Evolutionary conservation across 176 grass and related monocot genomes (phyloP).

Genomic region (Oryza punctata): DNA sequence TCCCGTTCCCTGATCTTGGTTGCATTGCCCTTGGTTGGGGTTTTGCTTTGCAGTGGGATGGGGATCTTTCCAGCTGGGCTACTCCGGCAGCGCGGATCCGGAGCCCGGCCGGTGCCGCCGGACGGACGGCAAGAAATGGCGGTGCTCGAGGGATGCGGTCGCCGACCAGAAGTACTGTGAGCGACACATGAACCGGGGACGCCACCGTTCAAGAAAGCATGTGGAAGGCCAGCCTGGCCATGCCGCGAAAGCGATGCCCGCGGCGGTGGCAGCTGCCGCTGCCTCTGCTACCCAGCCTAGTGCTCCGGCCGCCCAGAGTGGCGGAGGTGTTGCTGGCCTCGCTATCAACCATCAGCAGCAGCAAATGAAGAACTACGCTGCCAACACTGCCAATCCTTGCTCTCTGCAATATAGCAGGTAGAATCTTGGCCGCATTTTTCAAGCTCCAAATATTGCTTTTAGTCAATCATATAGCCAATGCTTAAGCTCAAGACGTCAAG

Average conservation of each 20-base stretch:
- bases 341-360: slow-evolving; percentile 40
- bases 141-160: slow-evolving; percentile 97
- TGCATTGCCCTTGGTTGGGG: slow-evolving; percentile 19
- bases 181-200: slow-evolving; percentile 97
- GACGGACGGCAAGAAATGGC: slow-evolving; percentile 99
- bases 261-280: slow-evolving; percentile 41
- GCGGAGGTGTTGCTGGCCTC: slow-evolving; percentile 39
- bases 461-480: not conserved
- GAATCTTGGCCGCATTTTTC: not conserved
- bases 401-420: slow-evolving; percentile 61
- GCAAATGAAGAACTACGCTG: slow-evolving; percentile 44
- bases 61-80: slow-evolving; percentile 88
- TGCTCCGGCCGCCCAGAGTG: slow-evolving; percentile 39
- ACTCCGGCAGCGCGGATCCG: slow-evolving; percentile 75
- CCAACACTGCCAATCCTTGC: slow-evolving; percentile 40
- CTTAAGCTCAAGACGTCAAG: not conserved
- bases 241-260: slow-evolving; percentile 77
- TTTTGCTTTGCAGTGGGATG: slow-evolving; percentile 67
- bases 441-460: not conserved
- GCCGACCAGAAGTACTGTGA: slow-evolving; percentile 99
- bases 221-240: slow-evolving; percentile 95
- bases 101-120: slow-evolving; percentile 94
- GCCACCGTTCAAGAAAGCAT: slow-evolving; percentile 99
- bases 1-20: slow-evolving; percentile 41
- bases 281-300: slow-evolving; percentile 47